Evolutionary conservation across 306 rosid genomes (phyloP), one percentile per base, ranked within the genome.

Genomic region (Lagenaria siceraria): DNA sequence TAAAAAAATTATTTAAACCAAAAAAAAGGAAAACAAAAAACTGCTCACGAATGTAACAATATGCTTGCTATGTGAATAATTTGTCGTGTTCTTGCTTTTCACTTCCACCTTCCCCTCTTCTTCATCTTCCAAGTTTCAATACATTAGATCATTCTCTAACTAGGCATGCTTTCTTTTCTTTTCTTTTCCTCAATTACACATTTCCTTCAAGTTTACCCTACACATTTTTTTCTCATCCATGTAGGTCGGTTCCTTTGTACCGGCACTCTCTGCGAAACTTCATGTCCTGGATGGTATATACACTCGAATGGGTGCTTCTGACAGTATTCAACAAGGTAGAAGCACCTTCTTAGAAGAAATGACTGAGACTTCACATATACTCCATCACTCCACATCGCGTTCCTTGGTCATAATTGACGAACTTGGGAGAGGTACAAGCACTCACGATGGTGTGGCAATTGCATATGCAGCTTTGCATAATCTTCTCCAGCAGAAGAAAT

Each of bases 381-480:
- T 95, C 24, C 93, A 82, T 21, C 84, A 78, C n/a, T 92, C 95
- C 82, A 83, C 97, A 10, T 74, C 78, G 71, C 83, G 80, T 56
- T 95, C 98, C 18, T 86, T 95, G 78, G 96, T 92, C 49, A 88
- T 95, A 83, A 83, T 92, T 1, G 98, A 95, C 70, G 98, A 95
- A 88, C 98, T 95, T 76, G 98, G 98, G 77, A 87, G 98, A 89
- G 98, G 98, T 78, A 94, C 97, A 12, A 92, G 97, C 78, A 94
- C 98, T 13, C 98, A 94, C 51, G 98, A 94, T 55, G 98, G 97
- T 3, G 90, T 88, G 81, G 96, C 98, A 53, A 92, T 94, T 69
- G 96, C 98, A 33, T 88, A 94, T 65, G 95, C 98, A 3, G 87
- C 98, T 17, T 79, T 94, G 83, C 90, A 90, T 80, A 86, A 90